phyloP scores from a whole-genome alignment of 164 flowering plant genomes.

The Hamamelis virginiana region DNA sequence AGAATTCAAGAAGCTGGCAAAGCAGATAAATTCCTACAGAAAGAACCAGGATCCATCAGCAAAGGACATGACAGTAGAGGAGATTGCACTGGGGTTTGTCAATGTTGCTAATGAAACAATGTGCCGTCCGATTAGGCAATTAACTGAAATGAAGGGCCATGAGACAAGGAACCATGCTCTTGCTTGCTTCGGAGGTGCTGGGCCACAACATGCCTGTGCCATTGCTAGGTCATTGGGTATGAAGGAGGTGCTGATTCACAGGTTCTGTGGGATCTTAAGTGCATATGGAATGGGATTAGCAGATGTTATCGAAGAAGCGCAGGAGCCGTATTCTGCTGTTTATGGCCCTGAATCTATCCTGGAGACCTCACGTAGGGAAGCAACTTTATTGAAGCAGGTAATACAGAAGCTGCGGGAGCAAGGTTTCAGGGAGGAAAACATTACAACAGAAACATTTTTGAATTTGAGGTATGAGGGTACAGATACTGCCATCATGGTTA shows the following conservation, averaged over 20 bases:
- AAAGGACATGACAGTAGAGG: slow-evolving; percentile 88
- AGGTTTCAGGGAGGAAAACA: slow-evolving; percentile 68
- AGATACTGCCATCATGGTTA: slow-evolving; percentile 98
- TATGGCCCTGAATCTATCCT: slow-evolving; percentile 59
- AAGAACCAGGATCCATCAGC: slow-evolving; percentile 68
- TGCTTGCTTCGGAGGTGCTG: slow-evolving; percentile 99
- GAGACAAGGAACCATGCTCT: slow-evolving; percentile 94
- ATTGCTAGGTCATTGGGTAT: slow-evolving; percentile 92
- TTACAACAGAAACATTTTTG: slow-evolving; percentile 64
- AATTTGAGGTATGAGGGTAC: slow-evolving; percentile 96
- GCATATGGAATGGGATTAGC: slow-evolving; percentile 99
- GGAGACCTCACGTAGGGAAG: slow-evolving; percentile 71
- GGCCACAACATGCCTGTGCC: slow-evolving; percentile 98
- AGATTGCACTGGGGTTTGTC: slow-evolving; percentile 91
- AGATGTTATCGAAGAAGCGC: slow-evolving; percentile 93
- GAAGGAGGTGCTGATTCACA: slow-evolving; percentile 89
- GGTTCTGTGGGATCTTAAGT: slow-evolving; percentile 93
- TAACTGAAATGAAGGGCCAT: slow-evolving; percentile 98
- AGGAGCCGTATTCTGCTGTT: slow-evolving; percentile 88
- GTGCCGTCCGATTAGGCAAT: slow-evolving; percentile 96
- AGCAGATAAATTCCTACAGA: slow-evolving; percentile 63
- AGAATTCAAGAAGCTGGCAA: slow-evolving; percentile 78
- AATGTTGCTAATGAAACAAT: slow-evolving; percentile 98
- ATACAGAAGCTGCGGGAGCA: slow-evolving; percentile 64
- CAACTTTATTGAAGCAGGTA: slow-evolving; percentile 52